A percentile compares a stretch with the other conserved stretches of the same genome.
phyloP scores from a whole-genome alignment of 2,329 filamentous ascomycete genomes.

The Colletotrichum cereale region DNA sequence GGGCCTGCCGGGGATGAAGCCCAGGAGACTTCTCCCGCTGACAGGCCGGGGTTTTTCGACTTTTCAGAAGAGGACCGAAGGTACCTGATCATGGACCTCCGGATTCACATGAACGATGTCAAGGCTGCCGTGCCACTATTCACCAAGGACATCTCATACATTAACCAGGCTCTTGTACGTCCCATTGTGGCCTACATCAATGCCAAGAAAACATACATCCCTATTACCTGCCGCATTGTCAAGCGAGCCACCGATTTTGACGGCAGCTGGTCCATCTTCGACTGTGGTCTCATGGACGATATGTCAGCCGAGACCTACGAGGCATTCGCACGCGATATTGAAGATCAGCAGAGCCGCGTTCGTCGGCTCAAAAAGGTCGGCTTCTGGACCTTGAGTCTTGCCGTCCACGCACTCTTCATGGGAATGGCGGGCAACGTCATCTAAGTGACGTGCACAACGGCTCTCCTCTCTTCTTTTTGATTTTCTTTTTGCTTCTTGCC shows the following conservation, averaged over 20 bases:
- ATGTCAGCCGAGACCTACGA: constrained; percentile 93
- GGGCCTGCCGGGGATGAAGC: not conserved
- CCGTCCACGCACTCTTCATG: constrained; percentile 93
- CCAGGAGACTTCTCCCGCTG: not conserved
- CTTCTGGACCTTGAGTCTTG: constrained; percentile 93
- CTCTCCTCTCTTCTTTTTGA: constrained; percentile 17
- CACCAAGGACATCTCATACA: constrained; percentile 90
- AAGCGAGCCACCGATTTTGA: constrained; percentile 92
- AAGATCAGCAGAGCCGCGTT: constrained; percentile 87
- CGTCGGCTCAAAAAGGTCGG: constrained; percentile 94
- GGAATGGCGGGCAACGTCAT: constrained; percentile 89
- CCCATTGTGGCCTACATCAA: constrained; percentile 99
- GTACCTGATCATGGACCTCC: constrained; percentile 92
- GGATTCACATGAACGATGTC: constrained; percentile 95
- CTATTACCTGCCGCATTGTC: constrained; percentile 92
- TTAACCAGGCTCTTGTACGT: constrained; percentile 94
- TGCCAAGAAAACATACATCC: constrained; percentile 93
- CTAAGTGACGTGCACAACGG: constrained; percentile 45
- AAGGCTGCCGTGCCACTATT: constrained; percentile 94
- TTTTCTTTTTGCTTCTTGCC: constrained; percentile 16
- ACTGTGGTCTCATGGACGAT: constrained; percentile 95
- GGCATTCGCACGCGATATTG: constrained; percentile 91
- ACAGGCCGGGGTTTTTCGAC: constrained; percentile 15
- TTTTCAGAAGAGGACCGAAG: constrained; percentile 71
- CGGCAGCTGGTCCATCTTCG: constrained; percentile 93